Evolutionary conservation across 257 asterid genomes (phyloP), one percentile per base, ranked within the genome.

Genomic region (Solanum chiquidenum): DNA sequence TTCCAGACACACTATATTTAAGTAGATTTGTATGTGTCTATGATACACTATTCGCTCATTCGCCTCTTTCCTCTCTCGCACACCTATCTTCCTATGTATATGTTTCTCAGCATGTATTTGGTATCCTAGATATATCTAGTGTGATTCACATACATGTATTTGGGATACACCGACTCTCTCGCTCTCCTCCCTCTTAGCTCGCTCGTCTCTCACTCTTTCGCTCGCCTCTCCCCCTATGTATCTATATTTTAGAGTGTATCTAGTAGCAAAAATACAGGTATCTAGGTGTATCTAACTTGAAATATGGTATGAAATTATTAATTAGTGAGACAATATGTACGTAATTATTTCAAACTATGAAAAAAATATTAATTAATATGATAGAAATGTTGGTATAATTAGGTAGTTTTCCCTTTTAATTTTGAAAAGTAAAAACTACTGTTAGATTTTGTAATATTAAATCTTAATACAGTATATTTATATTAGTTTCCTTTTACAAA

Each of bases 101-200:
- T 44, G 18, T 44, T 4, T 44, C 4, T 44, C 16, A 44, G 1
- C 12, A 44, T 4, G 18, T 44, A 12, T 44, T 44, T 49, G 23
- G 4, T 52, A 52, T 52, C 9, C 0, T 16, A 0, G 62, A 52
- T 52, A 52, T 49, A 49, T 49, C 0, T 0, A 49, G 21, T 14
- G 60, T 52, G 23, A 52, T 16, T 13, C 0, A 2, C 42, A 9
- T 3, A 1, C 21, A 14, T 52, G 23, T 52, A 52, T 52, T 0
- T 52, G 9, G 0, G 62, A 52, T 16, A 52, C 1, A 52, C 4
- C 0, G 9, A 52, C 8, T 16, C 23, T 52, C 23, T 52, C 23
- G 23, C 1, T 52, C 8, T 52, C 62, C 23, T 52, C 0, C 23
- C 9, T 52, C 9, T 52, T 16, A 52, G 1, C 60, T 0, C 60